Evolutionary conservation across 495 filamentous ascomycete species (phyloP).

Genomic region (Hyphodiscus hymeniophilus): DNA sequence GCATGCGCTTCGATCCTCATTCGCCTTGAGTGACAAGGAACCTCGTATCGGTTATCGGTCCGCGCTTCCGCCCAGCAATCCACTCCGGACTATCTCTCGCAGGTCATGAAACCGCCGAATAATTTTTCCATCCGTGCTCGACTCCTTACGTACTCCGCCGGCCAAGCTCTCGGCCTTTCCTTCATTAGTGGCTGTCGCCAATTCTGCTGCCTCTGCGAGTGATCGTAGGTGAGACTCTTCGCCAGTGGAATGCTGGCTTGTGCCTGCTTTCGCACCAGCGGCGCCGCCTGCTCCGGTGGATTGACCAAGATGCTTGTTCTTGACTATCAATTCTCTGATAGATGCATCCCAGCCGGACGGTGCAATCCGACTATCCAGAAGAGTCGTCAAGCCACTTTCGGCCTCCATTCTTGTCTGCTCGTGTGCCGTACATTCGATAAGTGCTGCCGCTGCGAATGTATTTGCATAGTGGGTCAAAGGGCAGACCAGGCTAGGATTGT

Average conservation of each 20-base stretch:
- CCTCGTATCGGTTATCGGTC: background rate
- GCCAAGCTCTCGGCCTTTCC: conserved; percentile 19
- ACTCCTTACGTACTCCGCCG: background rate
- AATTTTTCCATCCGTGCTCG: background rate
- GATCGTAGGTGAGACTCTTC: conserved; percentile 50
- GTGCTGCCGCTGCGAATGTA: conserved; percentile 56
- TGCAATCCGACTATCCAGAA: conserved; percentile 9
- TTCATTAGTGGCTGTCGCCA: conserved; percentile 39
- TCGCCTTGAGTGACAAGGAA: too few species aligned
- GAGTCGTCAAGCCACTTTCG: conserved; percentile 23
- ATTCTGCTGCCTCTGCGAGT: conserved; percentile 49
- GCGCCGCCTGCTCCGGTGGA: conserved; percentile 1
- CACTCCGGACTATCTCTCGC: background rate
- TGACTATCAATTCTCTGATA: conserved; percentile 38
- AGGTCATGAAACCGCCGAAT: background rate
- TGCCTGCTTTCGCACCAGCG: background rate
- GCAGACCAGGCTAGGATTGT: conserved; percentile 45
- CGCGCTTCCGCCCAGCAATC: background rate
- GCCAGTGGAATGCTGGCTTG: conserved; percentile 25
- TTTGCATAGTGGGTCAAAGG: conserved; percentile 70
- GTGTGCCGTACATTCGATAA: conserved; percentile 53
- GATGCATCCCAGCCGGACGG: conserved; percentile 9
- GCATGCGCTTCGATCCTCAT: background rate
- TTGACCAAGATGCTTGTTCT: conserved; percentile 27
- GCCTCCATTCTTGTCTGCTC: conserved; percentile 26